Base-by-base conservation (phyloP, 495 filamentous ascomycete species). In the Jackrogersella minutella region DNA sequence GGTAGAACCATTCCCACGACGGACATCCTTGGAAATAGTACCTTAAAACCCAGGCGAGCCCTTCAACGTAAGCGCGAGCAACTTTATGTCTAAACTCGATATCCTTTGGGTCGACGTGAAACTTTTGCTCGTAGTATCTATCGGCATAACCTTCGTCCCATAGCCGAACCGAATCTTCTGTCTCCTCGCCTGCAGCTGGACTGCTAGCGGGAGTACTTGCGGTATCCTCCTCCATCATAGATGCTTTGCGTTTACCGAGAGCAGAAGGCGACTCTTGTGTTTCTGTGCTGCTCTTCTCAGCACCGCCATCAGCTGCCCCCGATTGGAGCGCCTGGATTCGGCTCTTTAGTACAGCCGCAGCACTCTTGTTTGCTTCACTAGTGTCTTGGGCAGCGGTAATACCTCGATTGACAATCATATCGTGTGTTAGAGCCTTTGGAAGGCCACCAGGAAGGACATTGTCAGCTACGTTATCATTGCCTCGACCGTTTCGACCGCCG, bases 21-120 rank as follows among this genome's bases (percentile, higher is more conserved):
- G 96, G 92, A 70, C 95, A 98, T 14, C 96, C 95, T 76, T 99
- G 95, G 74, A 97, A 96, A 76, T 99, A 99, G 73, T 99, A 99
- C 14, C 90, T 81, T 21, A 99, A 80, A n/a, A 98, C 95, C 95
- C 96, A 99, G 31, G 90, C 90, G n/a, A 98, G 85, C 44, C 95
- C 95, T 80, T 97, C 91, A n/a, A 93, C 92, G 76, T 99, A 99
- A 13, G 90, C 86, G 47, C 88, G 85, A n/a, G 88, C 95, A 69
- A 99, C 96, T 75, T 95, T 89, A 76, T 93, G 89, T 56, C 95
- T 87, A 78, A 98, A 98, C 49, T 87, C 92, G 49, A 89, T 78
- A 75, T 99, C 90, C 33, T 90, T 83, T 1, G 90, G 86, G 54
- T 90, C 88, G 36, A 93, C 91, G n/a, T 88, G 77, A 77, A 99